Base-by-base conservation (phyloP, 257 asterid species). In the Ligustrum vulgare region DNA sequence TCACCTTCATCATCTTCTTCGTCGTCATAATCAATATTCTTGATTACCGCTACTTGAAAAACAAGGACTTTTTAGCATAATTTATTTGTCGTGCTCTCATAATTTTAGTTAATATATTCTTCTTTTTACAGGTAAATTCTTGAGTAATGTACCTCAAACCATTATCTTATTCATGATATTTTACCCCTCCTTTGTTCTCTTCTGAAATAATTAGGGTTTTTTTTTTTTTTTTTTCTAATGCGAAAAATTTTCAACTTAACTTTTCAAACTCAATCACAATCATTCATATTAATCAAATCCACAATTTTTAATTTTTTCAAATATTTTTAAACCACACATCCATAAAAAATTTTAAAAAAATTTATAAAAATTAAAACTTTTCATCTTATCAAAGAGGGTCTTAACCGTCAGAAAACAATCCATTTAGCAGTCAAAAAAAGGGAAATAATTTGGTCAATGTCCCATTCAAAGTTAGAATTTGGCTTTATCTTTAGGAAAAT, bases 341-440 rank as follows among this genome's bases (percentile, higher is more conserved):
- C n/a, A n/a, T n/a, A n/a, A n/a, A n/a, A n/a, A n/a, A n/a, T n/a
- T n/a, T n/a, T n/a, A n/a, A n/a, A n/a, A n/a, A n/a, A n/a, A n/a
- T n/a, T n/a, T n/a, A n/a, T n/a, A n/a, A n/a, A n/a, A n/a, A n/a
- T n/a, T n/a, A n/a, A n/a, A n/a, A n/a, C n/a, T n/a, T n/a, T n/a
- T n/a, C n/a, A n/a, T n/a, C n/a, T n/a, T n/a, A n/a, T n/a, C n/a
- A n/a, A n/a, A n/a, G n/a, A n/a, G n/a, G n/a, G n/a, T n/a, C n/a
- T n/a, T n/a, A n/a, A n/a, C n/a, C n/a, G n/a, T n/a, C n/a, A n/a
- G n/a, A n/a, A n/a, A n/a, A n/a, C 62, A 13, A 47, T 47, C 20
- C 6, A 6, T 51, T 68, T 72, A 36, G 74, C 66, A 74, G 91
- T 85, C 90, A 83, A 86, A 80, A 72, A 13, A 41, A 79, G 49